phyloP scores from a whole-genome alignment of 1,284 basidiomycete species.

The Malassezia sympodialis region DNA sequence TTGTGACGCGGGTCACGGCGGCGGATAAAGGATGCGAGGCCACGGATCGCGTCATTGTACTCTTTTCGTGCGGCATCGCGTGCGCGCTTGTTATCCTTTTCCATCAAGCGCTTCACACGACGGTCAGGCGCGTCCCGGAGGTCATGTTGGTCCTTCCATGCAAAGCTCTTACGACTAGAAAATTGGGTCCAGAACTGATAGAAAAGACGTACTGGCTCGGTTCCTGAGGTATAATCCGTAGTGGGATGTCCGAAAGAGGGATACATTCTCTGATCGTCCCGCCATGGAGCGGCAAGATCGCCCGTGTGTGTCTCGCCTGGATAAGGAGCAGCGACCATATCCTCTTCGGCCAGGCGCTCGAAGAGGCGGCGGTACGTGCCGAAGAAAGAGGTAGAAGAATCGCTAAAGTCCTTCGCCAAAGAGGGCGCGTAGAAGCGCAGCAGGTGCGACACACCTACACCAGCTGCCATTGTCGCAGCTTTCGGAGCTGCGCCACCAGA shows the following conservation, averaged over 20 bases:
- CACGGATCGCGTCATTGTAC: conserved; percentile 78
- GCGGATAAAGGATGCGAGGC: conserved; percentile 68
- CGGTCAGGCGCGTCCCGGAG: conserved; percentile 74
- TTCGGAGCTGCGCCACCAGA: conserved; percentile 54
- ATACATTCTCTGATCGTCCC: conserved; percentile 18
- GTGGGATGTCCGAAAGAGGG: conserved; percentile 75
- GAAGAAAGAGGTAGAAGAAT: conserved; percentile 60
- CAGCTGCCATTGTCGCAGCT: conserved; percentile 62
- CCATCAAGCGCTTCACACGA: conserved; percentile 70
- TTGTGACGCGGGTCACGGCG: conserved; percentile 91
- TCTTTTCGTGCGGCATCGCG: conserved; percentile 77
- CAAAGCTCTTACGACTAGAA: conserved; percentile 74
- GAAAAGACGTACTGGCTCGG: conserved; percentile 53
- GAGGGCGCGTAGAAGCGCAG: conserved; percentile 73
- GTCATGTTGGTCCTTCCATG: conserved; percentile 80
- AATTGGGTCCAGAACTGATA: conserved; percentile 84
- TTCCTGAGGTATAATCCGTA: conserved; percentile 58
- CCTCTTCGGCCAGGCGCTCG: conserved; percentile 70
- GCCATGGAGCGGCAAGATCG: conserved; percentile 20
- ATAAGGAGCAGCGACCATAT: conserved; percentile 54
- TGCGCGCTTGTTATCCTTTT: conserved; percentile 87
- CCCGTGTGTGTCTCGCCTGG: conserved; percentile 47
- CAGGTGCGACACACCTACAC: conserved; percentile 69
- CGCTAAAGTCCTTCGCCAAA: conserved; percentile 59
- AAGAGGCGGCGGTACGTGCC: conserved; percentile 83